phyloP scores from a whole-genome alignment of 768 basidiomycete species.

The Tulasnella sp. region DNA sequence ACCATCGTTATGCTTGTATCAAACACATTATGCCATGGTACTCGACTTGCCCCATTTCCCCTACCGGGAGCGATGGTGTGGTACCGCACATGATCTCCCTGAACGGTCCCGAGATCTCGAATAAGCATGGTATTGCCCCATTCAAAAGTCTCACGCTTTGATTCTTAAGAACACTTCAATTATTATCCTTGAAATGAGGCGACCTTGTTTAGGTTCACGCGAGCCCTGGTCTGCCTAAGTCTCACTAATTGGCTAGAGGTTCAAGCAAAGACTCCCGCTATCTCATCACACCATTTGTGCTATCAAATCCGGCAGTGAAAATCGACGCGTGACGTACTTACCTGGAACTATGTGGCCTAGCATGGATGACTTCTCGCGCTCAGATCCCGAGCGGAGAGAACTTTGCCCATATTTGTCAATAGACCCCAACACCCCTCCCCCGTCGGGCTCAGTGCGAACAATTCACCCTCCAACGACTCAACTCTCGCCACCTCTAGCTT shows the following conservation, averaged over 20 bases:
- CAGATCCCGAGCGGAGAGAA: background rate
- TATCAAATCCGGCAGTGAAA: background rate
- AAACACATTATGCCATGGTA: background rate
- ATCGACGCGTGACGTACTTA: background rate
- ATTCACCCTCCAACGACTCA: background rate
- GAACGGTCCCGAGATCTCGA: too few species aligned
- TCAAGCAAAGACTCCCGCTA: background rate
- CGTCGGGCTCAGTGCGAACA: background rate
- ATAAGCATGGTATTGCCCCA: background rate
- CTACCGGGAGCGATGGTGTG: too few species aligned
- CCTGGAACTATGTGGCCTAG: background rate
- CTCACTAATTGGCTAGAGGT: background rate
- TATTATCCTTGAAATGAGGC: background rate
- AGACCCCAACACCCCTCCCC: background rate
- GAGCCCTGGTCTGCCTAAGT: too few species aligned
- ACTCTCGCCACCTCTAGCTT: background rate
- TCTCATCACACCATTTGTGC: background rate
- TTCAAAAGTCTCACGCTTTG: background rate
- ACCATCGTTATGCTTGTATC: background rate
- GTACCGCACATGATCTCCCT: too few species aligned
- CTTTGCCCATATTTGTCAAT: constrained; percentile 3
- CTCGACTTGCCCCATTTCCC: background rate
- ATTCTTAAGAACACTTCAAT: background rate
- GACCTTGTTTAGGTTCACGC: background rate
- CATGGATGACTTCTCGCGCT: too few species aligned